A percentile compares a stretch with the other conserved stretches of the same genome.
Evolutionary conservation across 2,329 filamentous ascomycete genomes (phyloP).

Genomic region (Falciphora oryzae): DNA sequence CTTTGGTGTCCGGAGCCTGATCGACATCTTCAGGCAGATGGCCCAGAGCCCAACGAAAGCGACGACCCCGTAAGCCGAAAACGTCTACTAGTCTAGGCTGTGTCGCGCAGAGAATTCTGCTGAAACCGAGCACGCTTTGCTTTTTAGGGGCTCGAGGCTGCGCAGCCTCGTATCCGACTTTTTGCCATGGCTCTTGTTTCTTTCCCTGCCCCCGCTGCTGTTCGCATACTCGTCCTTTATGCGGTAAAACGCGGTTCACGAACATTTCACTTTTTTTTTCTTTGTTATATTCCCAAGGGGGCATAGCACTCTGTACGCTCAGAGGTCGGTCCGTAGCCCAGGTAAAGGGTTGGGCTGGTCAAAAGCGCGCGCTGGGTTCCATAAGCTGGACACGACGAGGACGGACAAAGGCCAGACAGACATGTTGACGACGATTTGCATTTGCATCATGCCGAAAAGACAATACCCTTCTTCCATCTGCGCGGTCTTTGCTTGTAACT

Average conservation of each 20-base stretch:
- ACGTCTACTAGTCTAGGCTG: not conserved
- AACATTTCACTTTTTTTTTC: not conserved
- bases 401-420: not conserved
- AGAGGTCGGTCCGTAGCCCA: too few species aligned
- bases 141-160: not conserved
- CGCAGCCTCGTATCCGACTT: not conserved
- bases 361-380: too few species aligned
- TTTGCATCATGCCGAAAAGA: not conserved
- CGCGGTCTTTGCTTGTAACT: not conserved
- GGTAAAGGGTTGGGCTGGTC: not conserved
- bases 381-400: not conserved
- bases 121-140: not conserved
- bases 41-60: constrained; percentile 23
- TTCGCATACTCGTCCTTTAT: not conserved
- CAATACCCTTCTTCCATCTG: not conserved
- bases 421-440: not conserved
- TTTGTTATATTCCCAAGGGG: not conserved
- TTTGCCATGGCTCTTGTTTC: too few species aligned
- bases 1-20: constrained; percentile 65
- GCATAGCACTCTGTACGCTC: not conserved
- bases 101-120: not conserved
- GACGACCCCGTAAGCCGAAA: not conserved
- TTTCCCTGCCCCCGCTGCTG: not conserved
- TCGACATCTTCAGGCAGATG: constrained; percentile 65
- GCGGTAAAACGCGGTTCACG: not conserved